Conservation (phyloP, 2,329 filamentous ascomycete species). For the Kalmusia sp. region DNA sequence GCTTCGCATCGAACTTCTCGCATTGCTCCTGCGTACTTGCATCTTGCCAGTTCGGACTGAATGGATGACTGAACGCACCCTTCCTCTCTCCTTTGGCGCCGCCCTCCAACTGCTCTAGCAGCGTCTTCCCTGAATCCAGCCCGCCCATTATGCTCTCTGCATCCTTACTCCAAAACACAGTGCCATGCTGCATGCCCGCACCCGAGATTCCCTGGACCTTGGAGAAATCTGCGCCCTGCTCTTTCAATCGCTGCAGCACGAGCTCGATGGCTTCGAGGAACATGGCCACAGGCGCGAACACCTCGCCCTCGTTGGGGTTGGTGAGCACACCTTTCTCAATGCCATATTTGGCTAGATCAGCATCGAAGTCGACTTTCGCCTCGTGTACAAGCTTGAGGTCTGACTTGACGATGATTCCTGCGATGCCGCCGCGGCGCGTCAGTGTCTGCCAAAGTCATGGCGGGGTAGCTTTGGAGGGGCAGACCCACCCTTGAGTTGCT, state of each 20-base stretch:
- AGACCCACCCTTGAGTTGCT: slow-evolving; percentile 84
- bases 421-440: slow-evolving; percentile 17
- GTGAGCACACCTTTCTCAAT: slow-evolving; percentile 87
- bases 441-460: slow-evolving; percentile 23
- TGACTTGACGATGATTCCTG: slow-evolving; percentile 83
- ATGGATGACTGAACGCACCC: slow-evolving; percentile 79
- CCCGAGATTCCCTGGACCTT: slow-evolving; percentile 84
- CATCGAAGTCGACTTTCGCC: slow-evolving; percentile 95
- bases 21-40: slow-evolving; percentile 92
- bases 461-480: slow-evolving; percentile 38
- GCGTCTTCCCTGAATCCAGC: slow-evolving; percentile 65
- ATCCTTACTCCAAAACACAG: slow-evolving; percentile 84
- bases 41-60: slow-evolving; percentile 97
- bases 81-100: slow-evolving; percentile 47
- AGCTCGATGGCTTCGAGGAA: slow-evolving; percentile 94
- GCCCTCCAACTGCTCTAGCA: slow-evolving; percentile 74
- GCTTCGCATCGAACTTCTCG: slow-evolving; percentile 78
- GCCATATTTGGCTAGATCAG: slow-evolving; percentile 73
- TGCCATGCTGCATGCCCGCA: slow-evolving; percentile 96
- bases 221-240: slow-evolving; percentile 73
- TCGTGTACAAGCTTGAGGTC: slow-evolving; percentile 81
- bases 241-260: slow-evolving; percentile 75
- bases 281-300: slow-evolving; percentile 90
- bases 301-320: slow-evolving; percentile 83
- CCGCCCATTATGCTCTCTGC: slow-evolving; percentile 70